Evolutionary conservation across 1,284 basidiomycete genomes (phyloP).

Genomic region (Gymnopus androsaceus): DNA sequence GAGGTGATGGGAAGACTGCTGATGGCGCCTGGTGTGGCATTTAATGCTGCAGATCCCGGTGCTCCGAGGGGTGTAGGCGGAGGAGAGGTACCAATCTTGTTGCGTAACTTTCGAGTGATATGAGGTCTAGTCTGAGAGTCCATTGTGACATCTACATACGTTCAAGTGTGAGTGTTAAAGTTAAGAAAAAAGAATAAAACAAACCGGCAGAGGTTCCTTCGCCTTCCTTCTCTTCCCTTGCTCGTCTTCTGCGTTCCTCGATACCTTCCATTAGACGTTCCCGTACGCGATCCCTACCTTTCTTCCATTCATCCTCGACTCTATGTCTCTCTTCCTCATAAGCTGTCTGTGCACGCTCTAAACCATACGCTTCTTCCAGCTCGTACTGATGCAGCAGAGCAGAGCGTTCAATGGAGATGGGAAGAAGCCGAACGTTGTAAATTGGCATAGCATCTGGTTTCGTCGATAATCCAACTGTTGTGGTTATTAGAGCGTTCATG

Average conservation of each 20-base stretch:
- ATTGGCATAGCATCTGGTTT: conserved; percentile 63
- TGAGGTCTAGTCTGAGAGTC: conserved; percentile 77
- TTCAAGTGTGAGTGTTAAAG: conserved; percentile 8
- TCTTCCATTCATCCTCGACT: conserved; percentile 78
- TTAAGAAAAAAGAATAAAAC: conserved; percentile 23
- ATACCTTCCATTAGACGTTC: conserved; percentile 80
- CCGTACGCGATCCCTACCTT: conserved; percentile 67
- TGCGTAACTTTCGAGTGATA: conserved; percentile 77
- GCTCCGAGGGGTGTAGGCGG: conserved; percentile 55
- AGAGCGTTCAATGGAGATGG: conserved; percentile 71
- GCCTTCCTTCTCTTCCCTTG: conserved; percentile 80
- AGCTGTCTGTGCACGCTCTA: conserved; percentile 62
- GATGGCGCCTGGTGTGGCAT: conserved; percentile 34
- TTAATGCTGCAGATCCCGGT: conserved; percentile 32
- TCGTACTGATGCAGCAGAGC: conserved; percentile 65
- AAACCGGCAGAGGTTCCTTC: conserved; percentile 68
- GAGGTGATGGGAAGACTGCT: conserved; percentile 56
- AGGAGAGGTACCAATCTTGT: conserved; percentile 72
- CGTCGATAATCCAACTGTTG: conserved; percentile 60
- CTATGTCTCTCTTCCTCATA: conserved; percentile 76
- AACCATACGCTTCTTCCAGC: conserved; percentile 62
- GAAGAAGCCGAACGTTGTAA: conserved; percentile 70
- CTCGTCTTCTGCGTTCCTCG: conserved; percentile 72
- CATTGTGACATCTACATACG: conserved; percentile 63
- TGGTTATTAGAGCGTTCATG: conserved; percentile 54